A percentile compares a stretch with the other conserved stretches of the same genome.
Evolutionary conservation across 1,284 basidiomycete species (phyloP).

Genomic region (Cutaneotrichosporon sp.): DNA sequence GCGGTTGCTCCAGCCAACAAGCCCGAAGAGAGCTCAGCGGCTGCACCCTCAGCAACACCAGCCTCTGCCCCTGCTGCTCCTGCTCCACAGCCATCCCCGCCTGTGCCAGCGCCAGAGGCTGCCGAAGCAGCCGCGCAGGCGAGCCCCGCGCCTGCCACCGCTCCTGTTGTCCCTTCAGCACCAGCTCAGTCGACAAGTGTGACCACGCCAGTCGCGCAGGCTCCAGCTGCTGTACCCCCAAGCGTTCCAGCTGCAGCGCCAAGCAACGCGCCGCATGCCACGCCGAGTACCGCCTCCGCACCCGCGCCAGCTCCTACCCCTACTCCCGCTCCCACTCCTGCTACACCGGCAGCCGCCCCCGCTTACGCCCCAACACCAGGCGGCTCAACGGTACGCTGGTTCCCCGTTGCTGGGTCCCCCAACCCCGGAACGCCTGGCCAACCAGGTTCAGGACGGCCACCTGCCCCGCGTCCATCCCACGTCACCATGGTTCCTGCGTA

Average conservation of each 20-base stretch:
- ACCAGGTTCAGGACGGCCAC: neutral
- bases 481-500: slow-evolving; percentile 13
- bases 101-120: neutral
- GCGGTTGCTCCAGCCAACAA: neutral
- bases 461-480: neutral
- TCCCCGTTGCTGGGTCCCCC: neutral
- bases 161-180: too few relatives aligned
- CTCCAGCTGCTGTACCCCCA: neutral
- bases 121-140: neutral
- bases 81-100: neutral
- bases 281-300: neutral
- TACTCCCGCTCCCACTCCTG: neutral
- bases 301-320: neutral
- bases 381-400: neutral
- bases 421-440: neutral
- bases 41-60: neutral
- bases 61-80: neutral
- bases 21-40: neutral
- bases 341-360: neutral
- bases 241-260: neutral
- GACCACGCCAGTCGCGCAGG: neutral
- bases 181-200: too few relatives aligned
- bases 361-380: neutral
- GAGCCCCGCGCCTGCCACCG: too few relatives aligned
- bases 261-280: neutral